These are phyloP conservation scores for Cardiospermum halicacabum DNA, from an alignment of 345 rosid genomes.

Conservation along the genomic window DNA sequence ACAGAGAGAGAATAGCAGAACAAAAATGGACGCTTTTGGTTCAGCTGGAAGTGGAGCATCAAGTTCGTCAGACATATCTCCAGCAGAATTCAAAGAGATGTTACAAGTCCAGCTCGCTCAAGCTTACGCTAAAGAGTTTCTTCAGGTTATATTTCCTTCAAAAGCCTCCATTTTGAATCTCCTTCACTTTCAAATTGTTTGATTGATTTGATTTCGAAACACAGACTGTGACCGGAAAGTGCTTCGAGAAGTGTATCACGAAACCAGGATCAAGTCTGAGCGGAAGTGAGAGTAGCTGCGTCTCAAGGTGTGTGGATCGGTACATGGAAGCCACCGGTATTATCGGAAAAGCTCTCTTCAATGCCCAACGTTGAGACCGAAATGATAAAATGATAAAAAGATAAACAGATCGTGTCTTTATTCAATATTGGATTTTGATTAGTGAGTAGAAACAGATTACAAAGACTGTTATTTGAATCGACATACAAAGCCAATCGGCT, in stretches of 20 bases:
- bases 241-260: conserved; percentile 81
- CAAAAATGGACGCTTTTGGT: conserved; percentile 63
- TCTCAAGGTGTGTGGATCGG: conserved; percentile 95
- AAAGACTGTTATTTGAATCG: conserved; percentile 14
- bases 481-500: conserved; percentile 19
- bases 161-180: not conserved
- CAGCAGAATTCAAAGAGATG: conserved; percentile 62
- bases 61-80: conserved; percentile 39
- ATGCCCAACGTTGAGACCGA: conserved; percentile 41
- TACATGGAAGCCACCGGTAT: conserved; percentile 93
- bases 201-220: not conserved
- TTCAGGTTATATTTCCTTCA: conserved; percentile 45
- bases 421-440: not conserved
- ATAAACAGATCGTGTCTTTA: too few species aligned
- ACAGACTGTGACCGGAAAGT: conserved; percentile 78
- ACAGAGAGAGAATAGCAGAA: not conserved
- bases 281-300: conserved; percentile 90
- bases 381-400: too few species aligned
- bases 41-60: conserved; percentile 38
- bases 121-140: conserved; percentile 75
- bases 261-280: conserved; percentile 92
- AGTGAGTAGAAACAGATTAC: conserved; percentile 4
- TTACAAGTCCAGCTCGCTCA: conserved; percentile 65
- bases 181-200: not conserved
- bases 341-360: conserved; percentile 62